Base-by-base conservation (phyloP, 2,329 filamentous ascomycete genomes). In the Hypoxylon sp. region DNA sequence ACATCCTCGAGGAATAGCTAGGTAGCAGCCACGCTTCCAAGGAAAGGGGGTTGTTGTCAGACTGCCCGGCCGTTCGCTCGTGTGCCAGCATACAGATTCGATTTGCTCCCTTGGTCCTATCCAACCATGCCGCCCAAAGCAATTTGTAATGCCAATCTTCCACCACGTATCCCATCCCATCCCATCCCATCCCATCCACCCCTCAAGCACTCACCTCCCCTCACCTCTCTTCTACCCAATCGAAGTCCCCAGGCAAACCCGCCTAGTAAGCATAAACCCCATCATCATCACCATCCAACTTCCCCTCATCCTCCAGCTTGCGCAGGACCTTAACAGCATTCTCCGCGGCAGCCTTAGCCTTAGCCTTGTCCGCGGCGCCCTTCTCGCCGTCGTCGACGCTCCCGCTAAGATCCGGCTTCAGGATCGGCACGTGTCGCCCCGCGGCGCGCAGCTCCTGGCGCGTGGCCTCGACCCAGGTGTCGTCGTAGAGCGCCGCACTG, bases 301-400 rank as follows among this genome's bases (percentile, higher is more conserved):
- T 72, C 5, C 79, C 76, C 1, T 74, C 60, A 0, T 36, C 14
- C 0, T 69, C 56, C 19, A 79, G 72, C 14, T 63, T 57, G 36
- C 65, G 53, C 52, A 80, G 65, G 7, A 76, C 72, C 10, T 69
- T 61, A 7, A 68, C 45, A 1, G 79, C 63, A 23, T 63, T 32
- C 17, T 48, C 59, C 1, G 56, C 68, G 1, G 52, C 60, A 5
- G 36, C 43, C 23, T 63, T 65, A 4, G 67, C 64, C 63, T 74
- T 74, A 4, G 67, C 64, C 63, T 74, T 74, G 62, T 74, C 74
- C 7, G 60, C 56, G 17, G 61, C 67, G 5, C 61, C 53, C 17
- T 32, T 19, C 6, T 25, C 36, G n/a, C 19, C 51, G 38, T 23
- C 32, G n/a, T 23, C 32, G 23, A 14, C 51, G 13, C 4, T 32